Evolutionary conservation across 257 asterid species (phyloP).

Genomic region (Solanum tarijense): DNA sequence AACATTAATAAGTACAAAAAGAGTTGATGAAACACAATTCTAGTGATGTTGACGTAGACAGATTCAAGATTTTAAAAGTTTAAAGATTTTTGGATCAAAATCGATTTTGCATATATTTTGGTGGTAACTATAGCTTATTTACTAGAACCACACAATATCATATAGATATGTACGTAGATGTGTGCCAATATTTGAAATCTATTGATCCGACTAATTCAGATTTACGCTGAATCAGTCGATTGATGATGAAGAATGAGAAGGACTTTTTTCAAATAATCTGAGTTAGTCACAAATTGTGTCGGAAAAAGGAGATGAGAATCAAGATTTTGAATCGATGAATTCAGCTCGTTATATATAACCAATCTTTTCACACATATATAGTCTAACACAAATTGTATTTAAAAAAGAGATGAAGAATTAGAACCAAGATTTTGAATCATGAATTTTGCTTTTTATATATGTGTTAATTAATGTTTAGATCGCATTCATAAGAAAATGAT

Average conservation of each 20-base stretch:
- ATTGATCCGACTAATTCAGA: neutral
- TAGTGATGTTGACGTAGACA: neutral
- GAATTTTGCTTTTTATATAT: neutral
- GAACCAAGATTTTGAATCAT: neutral
- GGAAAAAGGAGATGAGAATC: neutral
- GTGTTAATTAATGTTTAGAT: neutral
- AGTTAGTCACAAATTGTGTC: neutral
- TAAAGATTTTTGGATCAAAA: neutral
- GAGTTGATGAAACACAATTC: neutral
- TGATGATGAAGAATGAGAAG: neutral
- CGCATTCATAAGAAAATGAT: neutral
- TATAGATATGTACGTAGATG: neutral
- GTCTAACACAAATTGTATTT: neutral
- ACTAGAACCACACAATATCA: neutral
- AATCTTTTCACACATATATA: neutral
- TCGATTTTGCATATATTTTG: neutral
- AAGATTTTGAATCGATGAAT: neutral
- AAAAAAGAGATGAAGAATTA: neutral
- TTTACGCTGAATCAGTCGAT: accelerated
- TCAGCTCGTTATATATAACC: neutral
- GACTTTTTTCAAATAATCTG: neutral
- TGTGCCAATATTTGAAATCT: neutral
- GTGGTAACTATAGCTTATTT: no score
- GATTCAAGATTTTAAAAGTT: neutral
- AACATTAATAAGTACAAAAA: neutral